Evolutionary conservation across 495 filamentous ascomycete species (phyloP), one percentile per base, ranked within the genome.

Genomic region (Trypethelium eluteriae): DNA sequence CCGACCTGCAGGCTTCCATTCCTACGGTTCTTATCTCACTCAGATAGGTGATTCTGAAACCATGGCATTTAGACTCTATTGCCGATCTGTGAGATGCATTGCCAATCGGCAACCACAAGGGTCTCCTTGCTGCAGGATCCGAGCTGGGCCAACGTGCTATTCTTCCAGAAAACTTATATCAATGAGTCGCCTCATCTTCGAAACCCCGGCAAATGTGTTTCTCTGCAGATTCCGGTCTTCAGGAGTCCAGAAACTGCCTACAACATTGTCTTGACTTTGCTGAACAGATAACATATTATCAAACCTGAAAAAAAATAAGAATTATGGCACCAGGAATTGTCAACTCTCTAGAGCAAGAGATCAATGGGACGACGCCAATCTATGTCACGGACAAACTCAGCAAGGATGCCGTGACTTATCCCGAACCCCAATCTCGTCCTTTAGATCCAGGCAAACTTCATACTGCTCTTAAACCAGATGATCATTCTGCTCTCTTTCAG

Each of bases 141-240:
- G 25, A 18, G 12, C n/a, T 53, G 10, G 25, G 16, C 16, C 49
- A 53, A 2, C 49, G 2, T 18, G 49, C 14, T 12, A 53, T 18
- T 53, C 49, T 18, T 53, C 49, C 14, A 53, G 14, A 5, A 53
- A 53, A 53, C 25, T 18, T 53, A 53, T 53, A 53, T 53, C 49
- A 53, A 53, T 53, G 49, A 53, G n/a, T 53, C 12, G 14, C 49
- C 49, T 53, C 49, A 53, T 5, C 49, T 18, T 18, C 0, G 49
- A 11, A 53, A 53, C 25, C 25, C 41, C 14, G 41, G 41, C 14
- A 46, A 46, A 46, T 46, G 41, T 46, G 41, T 46, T 7, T 7
- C 14, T 46, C 49, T 53, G 16, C 49, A 53, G 5, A 16, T 18
- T 53, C 49, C 49, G 25, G 25, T 5, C 25, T 53, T 53, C 25